Conservation (phyloP, 495 filamentous ascomycete species). For the Penicillium angulare region DNA sequence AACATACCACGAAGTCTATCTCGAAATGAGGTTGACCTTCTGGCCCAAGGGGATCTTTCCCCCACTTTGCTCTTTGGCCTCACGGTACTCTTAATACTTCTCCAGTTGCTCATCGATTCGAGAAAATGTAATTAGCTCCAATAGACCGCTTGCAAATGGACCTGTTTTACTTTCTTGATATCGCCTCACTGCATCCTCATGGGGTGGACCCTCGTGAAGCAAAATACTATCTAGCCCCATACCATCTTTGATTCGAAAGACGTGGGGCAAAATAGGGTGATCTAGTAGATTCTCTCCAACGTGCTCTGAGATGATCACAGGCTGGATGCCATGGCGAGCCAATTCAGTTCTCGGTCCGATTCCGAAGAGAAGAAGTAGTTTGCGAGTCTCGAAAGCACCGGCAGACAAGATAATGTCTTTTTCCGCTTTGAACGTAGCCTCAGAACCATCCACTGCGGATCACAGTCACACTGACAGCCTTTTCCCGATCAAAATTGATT, state of each 20-base stretch:
- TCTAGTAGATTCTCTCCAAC: not conserved
- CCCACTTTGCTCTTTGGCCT: conserved; percentile 50
- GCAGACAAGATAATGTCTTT: not conserved
- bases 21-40: conserved; percentile 62
- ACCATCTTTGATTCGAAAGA: not conserved
- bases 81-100: conserved; percentile 48
- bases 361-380: not conserved
- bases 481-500: not conserved
- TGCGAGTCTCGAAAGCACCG: not conserved
- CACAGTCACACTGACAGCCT: not conserved
- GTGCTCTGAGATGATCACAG: not conserved
- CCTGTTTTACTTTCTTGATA: conserved; percentile 51
- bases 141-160: conserved; percentile 48
- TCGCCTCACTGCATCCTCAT: not conserved
- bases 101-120: conserved; percentile 53
- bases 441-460: not conserved
- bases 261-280: not conserved
- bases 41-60: conserved; percentile 57
- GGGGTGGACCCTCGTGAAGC: not conserved
- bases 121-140: conserved; percentile 56
- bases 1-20: conserved; percentile 55
- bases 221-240: not conserved
- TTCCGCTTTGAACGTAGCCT: not conserved
- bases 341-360: not conserved
- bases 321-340: not conserved